Conservation (phyloP, 208 protist genomes). For the Crithidia mellificae region DNA sequence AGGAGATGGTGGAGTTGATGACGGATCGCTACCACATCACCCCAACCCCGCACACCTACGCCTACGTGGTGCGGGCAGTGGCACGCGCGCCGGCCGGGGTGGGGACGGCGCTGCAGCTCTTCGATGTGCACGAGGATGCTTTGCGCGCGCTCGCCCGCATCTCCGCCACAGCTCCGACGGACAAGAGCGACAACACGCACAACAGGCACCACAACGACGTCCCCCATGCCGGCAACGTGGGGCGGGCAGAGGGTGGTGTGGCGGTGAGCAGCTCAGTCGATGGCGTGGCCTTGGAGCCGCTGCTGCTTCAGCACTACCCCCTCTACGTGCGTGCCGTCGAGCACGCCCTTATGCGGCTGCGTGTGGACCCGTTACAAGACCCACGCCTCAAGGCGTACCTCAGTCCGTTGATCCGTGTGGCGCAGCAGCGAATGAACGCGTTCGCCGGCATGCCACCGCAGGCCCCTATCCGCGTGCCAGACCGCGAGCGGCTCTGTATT, state of each 20-base stretch:
- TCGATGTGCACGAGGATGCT: conserved; percentile 73
- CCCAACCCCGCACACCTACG: conserved; percentile 77
- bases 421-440: conserved; percentile 78
- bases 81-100: conserved; percentile 39
- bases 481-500: conserved; percentile 35
- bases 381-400: conserved; percentile 59
- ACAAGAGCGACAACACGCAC: too few relatives aligned
- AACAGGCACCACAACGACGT: too few relatives aligned
- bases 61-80: conserved; percentile 57
- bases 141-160: conserved; percentile 38
- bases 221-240: too few relatives aligned
- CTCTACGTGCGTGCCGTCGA: conserved; percentile 65
- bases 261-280: conserved; percentile 36
- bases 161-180: too few relatives aligned
- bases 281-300: conserved; percentile 46
- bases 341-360: conserved; percentile 61
- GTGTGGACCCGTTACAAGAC: conserved; percentile 59
- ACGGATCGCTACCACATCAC: conserved; percentile 54
- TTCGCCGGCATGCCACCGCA: conserved; percentile 75
- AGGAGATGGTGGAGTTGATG: conserved; percentile 78
- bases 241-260: neutral
- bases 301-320: conserved; percentile 60
- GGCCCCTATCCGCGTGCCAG: conserved; percentile 58
- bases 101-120: conserved; percentile 59
- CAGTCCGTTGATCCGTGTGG: conserved; percentile 64